These are phyloP conservation scores for Actinomortierella ambigua DNA, from an alignment of 371 early-diverging fungal species.

Conservation along the genomic window DNA sequence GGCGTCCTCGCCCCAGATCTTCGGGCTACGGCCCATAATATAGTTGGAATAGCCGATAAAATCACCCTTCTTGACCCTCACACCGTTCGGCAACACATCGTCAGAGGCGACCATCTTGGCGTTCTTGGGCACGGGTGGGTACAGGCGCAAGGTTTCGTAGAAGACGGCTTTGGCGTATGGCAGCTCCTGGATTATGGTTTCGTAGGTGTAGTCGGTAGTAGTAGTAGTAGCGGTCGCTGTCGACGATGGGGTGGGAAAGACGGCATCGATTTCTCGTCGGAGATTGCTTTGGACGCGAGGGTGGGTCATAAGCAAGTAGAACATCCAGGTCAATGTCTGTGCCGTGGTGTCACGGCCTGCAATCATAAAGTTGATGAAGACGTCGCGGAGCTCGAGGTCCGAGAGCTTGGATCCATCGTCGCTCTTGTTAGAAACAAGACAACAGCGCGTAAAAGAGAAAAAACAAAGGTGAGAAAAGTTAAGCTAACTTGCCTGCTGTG, in stretches of 20 bases:
- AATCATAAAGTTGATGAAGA: conserved; percentile 44
- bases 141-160: conserved; percentile 68
- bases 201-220: conserved; percentile 16
- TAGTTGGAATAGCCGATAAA: conserved; percentile 53
- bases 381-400: conserved; percentile 25
- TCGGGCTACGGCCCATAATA: conserved; percentile 50
- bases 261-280: conserved; percentile 55
- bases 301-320: conserved; percentile 53
- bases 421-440: conserved; percentile 11
- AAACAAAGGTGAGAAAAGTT: no score
- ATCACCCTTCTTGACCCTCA: conserved; percentile 54
- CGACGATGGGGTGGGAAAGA: background rate
- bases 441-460: conserved; percentile 10
- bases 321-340: conserved; percentile 64
- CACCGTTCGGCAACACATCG: conserved; percentile 67
- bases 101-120: conserved; percentile 63
- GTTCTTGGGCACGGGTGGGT: conserved; percentile 74
- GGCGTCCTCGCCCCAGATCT: conserved; percentile 65
- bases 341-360: conserved; percentile 58
- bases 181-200: conserved; percentile 15
- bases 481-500: no score
- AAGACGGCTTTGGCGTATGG: conserved; percentile 40
- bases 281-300: conserved; percentile 55
- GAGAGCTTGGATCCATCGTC: conserved; percentile 32
- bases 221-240: no score